These are phyloP conservation scores for Dothideomycetidae sp. DNA, from an alignment of 2,329 filamentous ascomycete species.

Conservation along the genomic window DNA sequence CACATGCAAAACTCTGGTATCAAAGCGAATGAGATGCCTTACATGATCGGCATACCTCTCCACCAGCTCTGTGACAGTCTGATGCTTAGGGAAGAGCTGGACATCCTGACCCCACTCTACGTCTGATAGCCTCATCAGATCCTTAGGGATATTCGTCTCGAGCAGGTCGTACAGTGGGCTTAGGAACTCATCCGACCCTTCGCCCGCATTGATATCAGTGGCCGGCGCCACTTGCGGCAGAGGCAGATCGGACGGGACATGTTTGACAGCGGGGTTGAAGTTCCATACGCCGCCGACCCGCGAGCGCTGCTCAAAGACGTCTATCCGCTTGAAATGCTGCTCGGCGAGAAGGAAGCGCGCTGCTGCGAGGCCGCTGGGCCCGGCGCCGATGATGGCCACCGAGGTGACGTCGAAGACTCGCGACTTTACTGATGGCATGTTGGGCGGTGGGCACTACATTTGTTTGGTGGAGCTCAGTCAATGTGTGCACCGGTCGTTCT, in stretches of 20 bases:
- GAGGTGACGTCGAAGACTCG: constrained; percentile 2
- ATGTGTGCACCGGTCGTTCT: too few species aligned
- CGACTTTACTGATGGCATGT: constrained; percentile 5
- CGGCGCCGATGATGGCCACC: constrained; percentile 47
- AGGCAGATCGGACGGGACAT: constrained; percentile 30
- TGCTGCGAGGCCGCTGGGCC: constrained; percentile 45
- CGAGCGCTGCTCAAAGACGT: constrained; percentile 48
- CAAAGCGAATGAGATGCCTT: constrained; percentile 39
- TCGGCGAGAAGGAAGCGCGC: constrained; percentile 47
- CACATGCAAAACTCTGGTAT: constrained; percentile 36
- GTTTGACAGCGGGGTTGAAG: constrained; percentile 35
- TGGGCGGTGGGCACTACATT: too few species aligned
- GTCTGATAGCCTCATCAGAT: constrained; percentile 48
- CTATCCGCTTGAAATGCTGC: constrained; percentile 42
- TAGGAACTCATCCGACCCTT: constrained; percentile 36
- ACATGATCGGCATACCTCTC: constrained; percentile 40
- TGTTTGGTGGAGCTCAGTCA: too few species aligned
- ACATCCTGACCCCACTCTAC: constrained; percentile 33
- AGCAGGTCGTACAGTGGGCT: constrained; percentile 48
- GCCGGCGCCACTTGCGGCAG: constrained; percentile 43
- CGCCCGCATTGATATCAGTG: constrained; percentile 35
- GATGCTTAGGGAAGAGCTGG: constrained; percentile 35
- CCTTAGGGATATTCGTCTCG: constrained; percentile 49
- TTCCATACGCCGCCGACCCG: constrained; percentile 48
- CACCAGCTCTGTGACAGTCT: constrained; percentile 45